These are phyloP conservation scores for Aurifilum marmelostoma DNA, from an alignment of 2,329 filamentous ascomycete genomes.

Conservation along the genomic window DNA sequence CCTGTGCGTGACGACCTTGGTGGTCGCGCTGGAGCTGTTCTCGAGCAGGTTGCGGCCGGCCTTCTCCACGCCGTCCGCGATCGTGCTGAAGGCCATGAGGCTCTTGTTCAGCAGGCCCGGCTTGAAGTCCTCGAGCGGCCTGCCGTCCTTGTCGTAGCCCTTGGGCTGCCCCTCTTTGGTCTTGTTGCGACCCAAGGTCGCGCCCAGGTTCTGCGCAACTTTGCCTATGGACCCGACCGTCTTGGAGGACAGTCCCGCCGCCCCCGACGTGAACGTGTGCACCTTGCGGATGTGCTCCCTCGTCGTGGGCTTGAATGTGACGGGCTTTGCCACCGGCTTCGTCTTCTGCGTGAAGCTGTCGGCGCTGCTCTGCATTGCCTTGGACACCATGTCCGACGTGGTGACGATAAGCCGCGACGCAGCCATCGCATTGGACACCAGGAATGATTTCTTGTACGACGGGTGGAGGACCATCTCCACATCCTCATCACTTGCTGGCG, in stretches of 20 bases:
- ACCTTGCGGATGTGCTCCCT: constrained; percentile 87
- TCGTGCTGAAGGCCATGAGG: constrained; percentile 92
- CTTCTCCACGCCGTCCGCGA: constrained; percentile 91
- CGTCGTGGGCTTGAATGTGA: constrained; percentile 85
- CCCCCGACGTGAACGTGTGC: constrained; percentile 79
- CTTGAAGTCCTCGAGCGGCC: constrained; percentile 70
- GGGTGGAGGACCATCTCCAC: constrained; percentile 81
- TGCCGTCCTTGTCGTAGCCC: constrained; percentile 72
- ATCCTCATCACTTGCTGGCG: constrained; percentile 70
- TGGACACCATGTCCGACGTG: constrained; percentile 77
- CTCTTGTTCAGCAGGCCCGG: constrained; percentile 94
- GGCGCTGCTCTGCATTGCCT: constrained; percentile 75
- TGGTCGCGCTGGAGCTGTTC: constrained; percentile 76
- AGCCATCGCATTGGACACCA: constrained; percentile 84
- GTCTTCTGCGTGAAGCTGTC: constrained; percentile 80
- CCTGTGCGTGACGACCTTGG: constrained; percentile 82
- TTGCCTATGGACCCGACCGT: constrained; percentile 84
- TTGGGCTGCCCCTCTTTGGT: constrained; percentile 52
- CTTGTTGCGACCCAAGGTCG: constrained; percentile 68
- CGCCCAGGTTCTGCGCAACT: constrained; percentile 88
- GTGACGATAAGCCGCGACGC: constrained; percentile 93
- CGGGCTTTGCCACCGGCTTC: constrained; percentile 75
- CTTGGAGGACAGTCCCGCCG: constrained; percentile 79
- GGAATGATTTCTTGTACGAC: constrained; percentile 83
- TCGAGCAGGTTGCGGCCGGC: constrained; percentile 78